A percentile compares a stretch with the other conserved stretches of the same genome.
phyloP scores from a whole-genome alignment of 495 filamentous ascomycete species.

The Annulohypoxylon bovei region DNA sequence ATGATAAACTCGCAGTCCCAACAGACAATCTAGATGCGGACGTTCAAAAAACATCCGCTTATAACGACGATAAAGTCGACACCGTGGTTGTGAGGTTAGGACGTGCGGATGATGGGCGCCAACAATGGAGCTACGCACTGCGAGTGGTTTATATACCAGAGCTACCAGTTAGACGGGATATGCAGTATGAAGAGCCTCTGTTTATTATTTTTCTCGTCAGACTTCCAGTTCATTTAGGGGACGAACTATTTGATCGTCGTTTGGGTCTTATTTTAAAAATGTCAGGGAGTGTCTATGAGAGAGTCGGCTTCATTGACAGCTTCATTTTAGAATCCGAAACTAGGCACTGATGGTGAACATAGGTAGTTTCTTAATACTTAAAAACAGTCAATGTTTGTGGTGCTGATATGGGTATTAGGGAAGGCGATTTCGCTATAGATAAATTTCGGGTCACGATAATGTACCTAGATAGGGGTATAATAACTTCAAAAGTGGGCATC shows the following conservation, averaged over 20 bases:
- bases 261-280: background rate
- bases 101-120: background rate
- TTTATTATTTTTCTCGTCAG: background rate
- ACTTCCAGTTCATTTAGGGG: background rate
- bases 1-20: background rate
- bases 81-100: background rate
- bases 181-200: background rate
- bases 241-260: background rate
- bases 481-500: too few relatives aligned
- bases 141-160: background rate
- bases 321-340: background rate
- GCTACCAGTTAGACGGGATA: background rate
- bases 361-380: too few relatives aligned
- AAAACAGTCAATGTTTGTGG: background rate
- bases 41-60: background rate
- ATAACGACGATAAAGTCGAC: background rate
- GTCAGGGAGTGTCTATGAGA: background rate
- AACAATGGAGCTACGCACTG: background rate
- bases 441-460: background rate
- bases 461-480: background rate
- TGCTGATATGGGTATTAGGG: background rate
- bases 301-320: background rate
- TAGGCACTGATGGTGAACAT: background rate
- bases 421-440: background rate
- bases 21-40: background rate